Evolutionary conservation across 768 basidiomycete species (phyloP).

Genomic region (Pulveroboletus sp.): DNA sequence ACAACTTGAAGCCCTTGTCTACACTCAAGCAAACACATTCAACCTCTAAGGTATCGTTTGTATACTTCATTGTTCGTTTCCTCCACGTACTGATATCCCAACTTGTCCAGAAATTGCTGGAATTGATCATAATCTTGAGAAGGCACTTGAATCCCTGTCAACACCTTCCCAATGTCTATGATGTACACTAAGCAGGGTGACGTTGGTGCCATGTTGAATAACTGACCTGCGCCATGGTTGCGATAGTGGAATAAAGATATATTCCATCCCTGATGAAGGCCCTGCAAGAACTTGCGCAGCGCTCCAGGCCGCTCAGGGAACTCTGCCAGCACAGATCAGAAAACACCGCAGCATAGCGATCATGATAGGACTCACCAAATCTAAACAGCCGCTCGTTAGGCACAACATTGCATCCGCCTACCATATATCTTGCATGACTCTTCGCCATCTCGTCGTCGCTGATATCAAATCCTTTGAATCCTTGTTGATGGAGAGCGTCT

Average conservation of each 20-base stretch:
- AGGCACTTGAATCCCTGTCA: slow-evolving; percentile 93
- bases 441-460: slow-evolving; percentile 96
- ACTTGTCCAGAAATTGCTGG: slow-evolving; percentile 65
- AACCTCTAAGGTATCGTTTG: slow-evolving; percentile 60
- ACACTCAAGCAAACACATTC: slow-evolving; percentile 3
- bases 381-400: slow-evolving; percentile 86
- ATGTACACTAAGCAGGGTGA: slow-evolving; percentile 1
- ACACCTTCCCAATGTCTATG: slow-evolving; percentile 85
- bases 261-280: slow-evolving; percentile 85
- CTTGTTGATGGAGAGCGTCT: slow-evolving; percentile 53
- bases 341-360: background rate
- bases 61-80: slow-evolving; percentile 91
- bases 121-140: slow-evolving; percentile 64
- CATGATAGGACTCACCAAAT: slow-evolving; percentile 65
- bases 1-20: background rate
- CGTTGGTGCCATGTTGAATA: background rate
- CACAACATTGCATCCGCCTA: slow-evolving; percentile 80
- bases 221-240: slow-evolving; percentile 92
- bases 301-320: slow-evolving; percentile 96
- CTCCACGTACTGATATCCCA: slow-evolving; percentile 89
- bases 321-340: slow-evolving; percentile 45
- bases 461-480: slow-evolving; percentile 86
- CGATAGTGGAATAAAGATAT: slow-evolving; percentile 97
- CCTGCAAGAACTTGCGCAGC: slow-evolving; percentile 83
- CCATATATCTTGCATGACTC: slow-evolving; percentile 90